phyloP scores from a whole-genome alignment of 192 early-diverging fungal species.

The Thamnidium elegans region DNA sequence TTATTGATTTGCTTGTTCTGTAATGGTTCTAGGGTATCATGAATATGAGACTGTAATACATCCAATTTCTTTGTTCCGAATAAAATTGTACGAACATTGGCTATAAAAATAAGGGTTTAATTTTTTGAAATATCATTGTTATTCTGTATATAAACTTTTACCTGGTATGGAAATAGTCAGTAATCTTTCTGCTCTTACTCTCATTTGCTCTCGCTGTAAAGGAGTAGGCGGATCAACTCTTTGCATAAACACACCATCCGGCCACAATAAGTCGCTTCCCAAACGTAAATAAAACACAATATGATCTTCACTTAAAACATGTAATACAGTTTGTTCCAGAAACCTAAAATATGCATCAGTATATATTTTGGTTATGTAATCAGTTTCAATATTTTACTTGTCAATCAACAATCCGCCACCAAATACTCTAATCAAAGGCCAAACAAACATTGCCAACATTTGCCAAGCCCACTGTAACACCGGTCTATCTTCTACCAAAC shows the following conservation, averaged over 20 bases:
- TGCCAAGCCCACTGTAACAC: slow-evolving; percentile 47
- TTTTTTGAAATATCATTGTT: not conserved
- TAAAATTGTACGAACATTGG: slow-evolving; percentile 16
- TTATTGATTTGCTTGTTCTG: slow-evolving; percentile 50
- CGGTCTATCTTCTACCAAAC: slow-evolving; percentile 39
- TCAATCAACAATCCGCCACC: slow-evolving; percentile 44
- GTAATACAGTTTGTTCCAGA: slow-evolving; percentile 45
- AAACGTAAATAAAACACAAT: slow-evolving; percentile 46
- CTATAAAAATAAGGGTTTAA: not conserved
- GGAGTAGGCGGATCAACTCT: slow-evolving; percentile 38
- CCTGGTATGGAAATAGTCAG: slow-evolving; percentile 42
- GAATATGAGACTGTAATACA: slow-evolving; percentile 36
- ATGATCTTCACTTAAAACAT: slow-evolving; percentile 45
- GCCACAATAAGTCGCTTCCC: slow-evolving; percentile 49
- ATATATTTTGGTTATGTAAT: not conserved
- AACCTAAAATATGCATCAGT: slow-evolving; percentile 30
- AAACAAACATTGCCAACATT: slow-evolving; percentile 44
- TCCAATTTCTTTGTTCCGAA: slow-evolving; percentile 31
- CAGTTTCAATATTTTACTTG: slow-evolving; percentile 34
- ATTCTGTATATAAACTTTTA: slow-evolving; percentile 14
- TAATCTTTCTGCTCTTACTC: slow-evolving; percentile 44
- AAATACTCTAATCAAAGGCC: slow-evolving; percentile 45
- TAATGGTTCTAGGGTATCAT: slow-evolving; percentile 40
- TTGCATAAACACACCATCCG: slow-evolving; percentile 40
- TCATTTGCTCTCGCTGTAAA: slow-evolving; percentile 33